A percentile compares a stretch with the other conserved stretches of the same genome.
These are phyloP conservation scores for Alternaria sp. DNA, from an alignment of 2,329 filamentous ascomycete genomes.

Conservation along the genomic window DNA sequence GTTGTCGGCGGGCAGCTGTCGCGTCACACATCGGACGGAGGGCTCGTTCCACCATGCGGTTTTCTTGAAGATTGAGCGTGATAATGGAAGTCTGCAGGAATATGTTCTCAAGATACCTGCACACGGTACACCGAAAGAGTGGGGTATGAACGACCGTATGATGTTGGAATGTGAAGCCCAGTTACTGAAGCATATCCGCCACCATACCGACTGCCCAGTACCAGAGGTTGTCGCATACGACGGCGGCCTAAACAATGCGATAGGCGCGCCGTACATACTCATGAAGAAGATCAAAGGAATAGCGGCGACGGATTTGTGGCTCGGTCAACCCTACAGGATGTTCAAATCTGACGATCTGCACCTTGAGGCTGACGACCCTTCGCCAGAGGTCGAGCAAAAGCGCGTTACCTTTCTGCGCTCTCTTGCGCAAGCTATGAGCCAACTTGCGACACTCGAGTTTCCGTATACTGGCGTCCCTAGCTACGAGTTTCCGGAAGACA, in stretches of 20 bases:
- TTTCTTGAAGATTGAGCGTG: background rate
- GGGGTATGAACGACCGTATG: constrained; percentile 8
- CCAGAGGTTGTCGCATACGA: constrained; percentile 23
- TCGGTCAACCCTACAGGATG: background rate
- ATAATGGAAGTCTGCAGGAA: background rate
- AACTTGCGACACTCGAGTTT: constrained; percentile 16
- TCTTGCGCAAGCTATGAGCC: constrained; percentile 11
- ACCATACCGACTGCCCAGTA: constrained; percentile 15
- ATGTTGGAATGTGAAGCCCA: constrained; percentile 13
- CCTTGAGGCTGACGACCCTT: constrained; percentile 2
- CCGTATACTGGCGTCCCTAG: constrained; percentile 14
- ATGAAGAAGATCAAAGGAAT: constrained; percentile 21
- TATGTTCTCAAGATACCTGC: constrained; percentile 6
- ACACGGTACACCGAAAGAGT: background rate
- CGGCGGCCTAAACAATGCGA: constrained; percentile 12
- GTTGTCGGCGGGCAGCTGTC: background rate
- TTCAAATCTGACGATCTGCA: background rate
- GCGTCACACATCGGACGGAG: background rate
- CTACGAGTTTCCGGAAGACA: background rate
- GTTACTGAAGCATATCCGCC: constrained; percentile 14
- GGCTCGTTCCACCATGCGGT: constrained; percentile 15
- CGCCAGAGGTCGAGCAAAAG: background rate
- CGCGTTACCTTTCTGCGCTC: constrained; percentile 23
- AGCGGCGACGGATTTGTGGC: constrained; percentile 17
- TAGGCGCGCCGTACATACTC: constrained; percentile 25